Conservation (phyloP, 495 filamentous ascomycete genomes). For the Neohortaea acidophila region DNA sequence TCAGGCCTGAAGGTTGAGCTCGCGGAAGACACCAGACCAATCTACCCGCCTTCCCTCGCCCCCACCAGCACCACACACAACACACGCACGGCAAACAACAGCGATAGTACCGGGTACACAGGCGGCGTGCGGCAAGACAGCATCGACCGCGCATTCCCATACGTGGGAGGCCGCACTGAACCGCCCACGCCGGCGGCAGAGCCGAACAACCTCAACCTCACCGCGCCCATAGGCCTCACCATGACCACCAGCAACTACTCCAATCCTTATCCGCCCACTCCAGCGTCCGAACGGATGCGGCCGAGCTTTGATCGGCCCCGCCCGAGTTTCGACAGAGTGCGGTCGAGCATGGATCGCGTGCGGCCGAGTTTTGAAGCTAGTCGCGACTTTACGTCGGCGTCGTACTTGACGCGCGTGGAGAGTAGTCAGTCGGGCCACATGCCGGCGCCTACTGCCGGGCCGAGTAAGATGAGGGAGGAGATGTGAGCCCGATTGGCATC, state of each 20-base stretch:
- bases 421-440: conserved; percentile 8
- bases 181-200: background rate
- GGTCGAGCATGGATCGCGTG: conserved; percentile 57
- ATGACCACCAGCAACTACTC: conserved; percentile 6
- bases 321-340: conserved; percentile 63
- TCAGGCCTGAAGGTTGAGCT: conserved; percentile 21
- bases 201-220: background rate
- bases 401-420: conserved; percentile 69
- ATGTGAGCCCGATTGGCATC: too few species aligned
- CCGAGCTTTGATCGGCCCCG: conserved; percentile 35
- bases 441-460: too few species aligned
- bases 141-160: conserved; percentile 16
- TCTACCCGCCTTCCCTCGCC: conserved; percentile 77
- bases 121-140: conserved; percentile 36
- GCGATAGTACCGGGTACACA: conserved; percentile 86
- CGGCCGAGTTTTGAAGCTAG: conserved; percentile 69
- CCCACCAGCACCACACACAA: conserved; percentile 65
- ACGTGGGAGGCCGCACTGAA: background rate
- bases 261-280: too few species aligned
- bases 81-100: conserved; percentile 73
- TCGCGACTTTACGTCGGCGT: conserved; percentile 81
- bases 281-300: too few species aligned
- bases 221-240: conserved; percentile 13
- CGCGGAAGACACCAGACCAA: conserved; percentile 71
- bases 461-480: too few species aligned